Evolutionary conservation across 106 monocot genomes (phyloP), one percentile per base, ranked within the genome.

Genomic region (Hemerocallis citrina): DNA sequence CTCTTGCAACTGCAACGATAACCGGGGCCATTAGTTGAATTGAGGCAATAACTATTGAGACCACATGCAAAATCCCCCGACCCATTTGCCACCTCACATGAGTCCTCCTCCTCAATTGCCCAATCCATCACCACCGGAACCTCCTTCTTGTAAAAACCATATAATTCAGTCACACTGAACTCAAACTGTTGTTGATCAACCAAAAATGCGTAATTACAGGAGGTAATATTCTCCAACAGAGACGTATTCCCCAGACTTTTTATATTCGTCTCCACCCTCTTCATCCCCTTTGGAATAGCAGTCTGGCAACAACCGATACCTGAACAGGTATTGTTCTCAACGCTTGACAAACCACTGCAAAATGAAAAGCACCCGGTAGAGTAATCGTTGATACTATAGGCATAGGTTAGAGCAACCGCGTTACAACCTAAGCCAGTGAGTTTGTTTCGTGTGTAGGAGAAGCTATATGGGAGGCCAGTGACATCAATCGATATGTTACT

Each of bases 291-390:
- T 0, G 17, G 58, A 19, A 25, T 54, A 5, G 12, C 50, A 10
- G 70, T 56, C 70, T 74, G 65, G 43, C 82, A 82, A 56, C 82
- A 77, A 20, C 77, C 77, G 4, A 42, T 16, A 7, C 67, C 67
- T 5, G 21, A 13, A 31, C 67, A 67, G 0, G 67, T 22, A 31
- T 43, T 41, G n/a, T 55, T 56, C 0, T 21, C 20, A n/a, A 43
- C 37, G 25, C 32, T 56, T 9, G 27, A 15, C 6, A 13, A 6
- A 15, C 42, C 10, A 29, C 19, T 33, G 17, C 66, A 66, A 9
- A 66, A 33, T 20, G 67, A 55, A 28, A 67, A 11, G 56, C 67
- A 67, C 0, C 67, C 67, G 30, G 39, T 67, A 5, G 43, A 20
- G n/a, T 27, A 30, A 31, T 7, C 0, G 29, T 13, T 15, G 17